Conservation (phyloP, 805 yeast genomes). For the Hanseniaspora occidentalis region DNA sequence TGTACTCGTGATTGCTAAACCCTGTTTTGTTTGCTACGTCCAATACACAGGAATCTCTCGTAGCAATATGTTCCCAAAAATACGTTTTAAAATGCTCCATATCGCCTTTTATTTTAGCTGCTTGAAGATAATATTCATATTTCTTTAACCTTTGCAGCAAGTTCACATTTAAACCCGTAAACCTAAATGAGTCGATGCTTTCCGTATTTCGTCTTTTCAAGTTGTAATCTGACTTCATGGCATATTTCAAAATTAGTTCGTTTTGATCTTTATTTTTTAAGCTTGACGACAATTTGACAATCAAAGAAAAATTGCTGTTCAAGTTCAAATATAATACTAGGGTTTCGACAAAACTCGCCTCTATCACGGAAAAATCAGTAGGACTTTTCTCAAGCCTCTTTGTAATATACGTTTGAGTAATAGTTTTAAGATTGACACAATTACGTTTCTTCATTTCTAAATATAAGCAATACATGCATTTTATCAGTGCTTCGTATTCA, state of each 20-base stretch:
- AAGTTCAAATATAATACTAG: conserved; percentile 17
- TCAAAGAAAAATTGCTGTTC: conserved; percentile 15
- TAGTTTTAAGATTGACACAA: conserved; percentile 20
- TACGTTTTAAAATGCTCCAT: background rate
- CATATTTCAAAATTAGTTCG: too few species aligned
- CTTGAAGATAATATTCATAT: background rate
- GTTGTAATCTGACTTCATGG: background rate
- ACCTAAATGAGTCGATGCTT: background rate
- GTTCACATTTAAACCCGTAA: background rate
- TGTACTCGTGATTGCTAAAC: conserved; percentile 13
- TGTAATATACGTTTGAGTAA: conserved; percentile 20
- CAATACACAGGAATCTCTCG: conserved; percentile 12
- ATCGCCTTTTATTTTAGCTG: too few species aligned
- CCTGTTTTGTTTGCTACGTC: conserved; percentile 16
- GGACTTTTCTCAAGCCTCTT: conserved; percentile 18
- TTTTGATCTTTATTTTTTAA: too few species aligned
- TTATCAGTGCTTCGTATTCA: conserved; percentile 21
- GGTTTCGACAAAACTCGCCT: conserved; percentile 13
- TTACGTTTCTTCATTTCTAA: conserved; percentile 24
- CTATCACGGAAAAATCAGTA: conserved; percentile 12
- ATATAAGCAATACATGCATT: conserved; percentile 22
- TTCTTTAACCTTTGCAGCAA: background rate
- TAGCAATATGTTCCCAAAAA: conserved; percentile 11
- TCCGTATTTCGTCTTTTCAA: background rate
- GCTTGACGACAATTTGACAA: conserved; percentile 7